Base-by-base conservation (phyloP, 2,329 filamentous ascomycete genomes). In the Acarospora socialis region DNA sequence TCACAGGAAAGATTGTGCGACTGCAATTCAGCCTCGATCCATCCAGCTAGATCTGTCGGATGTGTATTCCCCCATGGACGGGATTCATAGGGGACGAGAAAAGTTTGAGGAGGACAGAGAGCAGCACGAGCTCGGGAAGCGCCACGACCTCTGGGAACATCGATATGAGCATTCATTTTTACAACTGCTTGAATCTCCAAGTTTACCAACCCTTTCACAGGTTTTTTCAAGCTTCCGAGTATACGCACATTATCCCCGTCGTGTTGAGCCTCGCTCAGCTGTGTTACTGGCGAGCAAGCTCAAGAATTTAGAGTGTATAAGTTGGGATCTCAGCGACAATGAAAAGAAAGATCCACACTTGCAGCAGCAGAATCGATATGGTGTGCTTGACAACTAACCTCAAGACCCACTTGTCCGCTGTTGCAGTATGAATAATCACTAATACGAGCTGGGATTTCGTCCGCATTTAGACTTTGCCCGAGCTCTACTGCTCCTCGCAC, bases 1-100 rank as follows among this genome's bases (percentile, higher is more conserved):
- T n/a, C n/a, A n/a, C n/a, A n/a, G n/a, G n/a, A n/a, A n/a, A n/a
- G n/a, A n/a, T n/a, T n/a, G n/a, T n/a, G n/a, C n/a, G n/a, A n/a
- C n/a, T n/a, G n/a, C n/a, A n/a, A n/a, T n/a, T n/a, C n/a, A n/a
- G n/a, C n/a, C n/a, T n/a, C n/a, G n/a, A n/a, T n/a, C n/a, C n/a
- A n/a, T n/a, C n/a, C n/a, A n/a, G n/a, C n/a, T n/a, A n/a, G n/a
- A n/a, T n/a, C n/a, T n/a, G n/a, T n/a, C n/a, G n/a, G n/a, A n/a
- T n/a, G 13, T 27, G 25, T 37, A 41, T 21, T 37, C 37, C 9
- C 37, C 37, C 16, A 37, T 34, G 30, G 39, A 41, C 26, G 13
- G 26, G 9, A 14, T 9, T 2, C 25, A 35, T 19, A 17, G 30
- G 16, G 26, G 18, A 20, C 13, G 12, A n/a, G 30, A 15, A 3